These are phyloP conservation scores for Gonium pectorale DNA, from an alignment of 139 green algal species.

Conservation along the genomic window DNA sequence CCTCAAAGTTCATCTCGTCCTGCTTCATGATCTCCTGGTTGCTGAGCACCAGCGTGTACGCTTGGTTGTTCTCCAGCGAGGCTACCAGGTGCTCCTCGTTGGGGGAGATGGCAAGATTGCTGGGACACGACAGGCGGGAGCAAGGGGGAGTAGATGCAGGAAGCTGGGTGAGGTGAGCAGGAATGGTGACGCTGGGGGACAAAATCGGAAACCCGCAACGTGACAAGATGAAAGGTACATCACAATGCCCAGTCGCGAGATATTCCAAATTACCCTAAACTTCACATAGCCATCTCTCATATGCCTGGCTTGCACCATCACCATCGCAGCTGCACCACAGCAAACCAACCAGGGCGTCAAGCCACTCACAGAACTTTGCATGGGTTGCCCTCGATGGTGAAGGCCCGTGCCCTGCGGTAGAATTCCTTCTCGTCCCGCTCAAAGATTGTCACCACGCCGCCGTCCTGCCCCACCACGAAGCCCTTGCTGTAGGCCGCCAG, in stretches of 20 bases:
- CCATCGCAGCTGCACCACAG: too few species aligned
- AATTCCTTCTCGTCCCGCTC: slow-evolving; percentile 77
- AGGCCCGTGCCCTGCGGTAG: slow-evolving; percentile 61
- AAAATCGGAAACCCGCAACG: background rate
- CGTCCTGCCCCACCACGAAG: slow-evolving; percentile 77
- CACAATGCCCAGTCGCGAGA: too few species aligned
- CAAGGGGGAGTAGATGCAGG: too few species aligned
- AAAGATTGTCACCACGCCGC: slow-evolving; percentile 75
- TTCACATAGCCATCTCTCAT: too few species aligned
- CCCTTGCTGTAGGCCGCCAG: slow-evolving; percentile 77
- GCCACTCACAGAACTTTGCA: slow-evolving; percentile 60
- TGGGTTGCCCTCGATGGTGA: slow-evolving; percentile 67
- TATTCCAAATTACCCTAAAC: too few species aligned
- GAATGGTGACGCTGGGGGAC: background rate
- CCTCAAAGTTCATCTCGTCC: slow-evolving; percentile 88
- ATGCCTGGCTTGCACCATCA: too few species aligned
- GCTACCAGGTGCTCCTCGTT: slow-evolving; percentile 85
- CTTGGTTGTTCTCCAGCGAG: slow-evolving; percentile 75
- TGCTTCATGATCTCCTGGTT: slow-evolving; percentile 83
- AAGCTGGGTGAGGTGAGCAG: background rate
- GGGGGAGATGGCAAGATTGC: slow-evolving; percentile 74
- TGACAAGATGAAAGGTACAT: too few species aligned
- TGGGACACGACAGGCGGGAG: too few species aligned
- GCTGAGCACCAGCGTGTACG: slow-evolving; percentile 76
- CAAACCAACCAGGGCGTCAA: too few species aligned